A percentile compares a stretch with the other conserved stretches of the same genome.
Conservation (phyloP, 2,329 filamentous ascomycete species). For the Lecanicillium sp. region DNA sequence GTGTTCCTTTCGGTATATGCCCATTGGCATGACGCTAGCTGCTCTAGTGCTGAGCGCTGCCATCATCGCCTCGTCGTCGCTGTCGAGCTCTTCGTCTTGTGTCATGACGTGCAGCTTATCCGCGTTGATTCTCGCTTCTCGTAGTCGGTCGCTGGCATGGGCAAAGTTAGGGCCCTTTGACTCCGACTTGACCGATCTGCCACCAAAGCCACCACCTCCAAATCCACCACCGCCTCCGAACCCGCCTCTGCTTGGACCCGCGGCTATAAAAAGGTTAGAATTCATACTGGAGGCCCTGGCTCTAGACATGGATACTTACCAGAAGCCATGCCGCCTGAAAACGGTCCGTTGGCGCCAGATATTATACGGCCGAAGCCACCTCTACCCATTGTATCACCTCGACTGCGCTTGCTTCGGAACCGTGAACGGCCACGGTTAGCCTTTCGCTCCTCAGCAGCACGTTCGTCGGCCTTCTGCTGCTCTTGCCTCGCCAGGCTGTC, state of each 20-base stretch:
- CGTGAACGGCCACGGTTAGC: conserved; percentile 27
- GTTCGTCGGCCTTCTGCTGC: conserved; percentile 32
- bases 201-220: conserved; percentile 19
- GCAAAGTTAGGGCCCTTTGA: conserved; percentile 28
- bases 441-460: conserved; percentile 30
- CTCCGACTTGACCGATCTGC: conserved; percentile 24
- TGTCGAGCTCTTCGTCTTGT: conserved; percentile 35
- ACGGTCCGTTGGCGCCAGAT: conserved; percentile 30
- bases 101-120: conserved; percentile 43
- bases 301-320: background rate
- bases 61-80: conserved; percentile 35
- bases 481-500: conserved; percentile 37
- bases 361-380: conserved; percentile 28
- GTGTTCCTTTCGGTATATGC: conserved; percentile 46
- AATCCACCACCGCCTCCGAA: conserved; percentile 18
- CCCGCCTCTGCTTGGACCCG: conserved; percentile 3
- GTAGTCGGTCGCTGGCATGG: conserved; percentile 22
- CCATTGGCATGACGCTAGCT: conserved; percentile 41
- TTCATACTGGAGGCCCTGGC: background rate
- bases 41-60: conserved; percentile 22
- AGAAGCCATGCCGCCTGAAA: conserved; percentile 20
- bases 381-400: conserved; percentile 35
- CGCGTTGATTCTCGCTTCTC: conserved; percentile 46
- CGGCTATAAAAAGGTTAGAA: conserved; percentile 1
- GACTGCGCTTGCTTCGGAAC: conserved; percentile 33